phyloP scores from a whole-genome alignment of 371 early-diverging fungal genomes.

The Blastocladiella emersonii region DNA sequence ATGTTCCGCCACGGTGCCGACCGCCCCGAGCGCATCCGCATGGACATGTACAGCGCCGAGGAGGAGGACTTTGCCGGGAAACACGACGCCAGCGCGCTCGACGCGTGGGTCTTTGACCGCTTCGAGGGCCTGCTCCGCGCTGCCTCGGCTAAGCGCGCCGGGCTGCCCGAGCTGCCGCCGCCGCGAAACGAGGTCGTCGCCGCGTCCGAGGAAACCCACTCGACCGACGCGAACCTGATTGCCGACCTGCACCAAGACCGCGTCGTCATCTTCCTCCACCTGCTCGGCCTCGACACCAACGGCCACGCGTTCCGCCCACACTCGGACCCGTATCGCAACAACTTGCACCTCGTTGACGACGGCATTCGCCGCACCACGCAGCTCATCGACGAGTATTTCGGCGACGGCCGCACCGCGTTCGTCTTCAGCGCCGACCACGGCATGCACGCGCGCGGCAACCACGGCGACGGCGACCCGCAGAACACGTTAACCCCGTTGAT shows the following conservation, averaged over 20 bases:
- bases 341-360: constrained; percentile 65
- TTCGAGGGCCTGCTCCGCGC: too few species aligned
- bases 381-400: constrained; percentile 57
- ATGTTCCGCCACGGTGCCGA: constrained; percentile 89
- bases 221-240: constrained; percentile 30
- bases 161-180: too few species aligned
- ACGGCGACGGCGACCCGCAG: constrained; percentile 92
- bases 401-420: constrained; percentile 69
- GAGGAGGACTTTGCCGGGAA: constrained; percentile 77
- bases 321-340: constrained; percentile 50
- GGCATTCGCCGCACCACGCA: constrained; percentile 51
- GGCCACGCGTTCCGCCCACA: constrained; percentile 81
- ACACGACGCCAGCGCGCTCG: constrained; percentile 65
- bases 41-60: constrained; percentile 76
- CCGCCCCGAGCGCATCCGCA: constrained; percentile 58
- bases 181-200: too few species aligned
- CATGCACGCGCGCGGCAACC: constrained; percentile 77
- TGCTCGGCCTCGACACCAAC: constrained; percentile 87
- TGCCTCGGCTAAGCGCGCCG: too few species aligned
- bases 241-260: constrained; percentile 50
- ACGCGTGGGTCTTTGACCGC: constrained; percentile 74
- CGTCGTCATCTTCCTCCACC: constrained; percentile 78
- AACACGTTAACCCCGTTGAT: constrained; percentile 86
- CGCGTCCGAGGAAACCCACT: too few species aligned
- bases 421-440: constrained; percentile 93